Conservation (phyloP, 345 rosid species). For the Euphorbia lathyris region DNA sequence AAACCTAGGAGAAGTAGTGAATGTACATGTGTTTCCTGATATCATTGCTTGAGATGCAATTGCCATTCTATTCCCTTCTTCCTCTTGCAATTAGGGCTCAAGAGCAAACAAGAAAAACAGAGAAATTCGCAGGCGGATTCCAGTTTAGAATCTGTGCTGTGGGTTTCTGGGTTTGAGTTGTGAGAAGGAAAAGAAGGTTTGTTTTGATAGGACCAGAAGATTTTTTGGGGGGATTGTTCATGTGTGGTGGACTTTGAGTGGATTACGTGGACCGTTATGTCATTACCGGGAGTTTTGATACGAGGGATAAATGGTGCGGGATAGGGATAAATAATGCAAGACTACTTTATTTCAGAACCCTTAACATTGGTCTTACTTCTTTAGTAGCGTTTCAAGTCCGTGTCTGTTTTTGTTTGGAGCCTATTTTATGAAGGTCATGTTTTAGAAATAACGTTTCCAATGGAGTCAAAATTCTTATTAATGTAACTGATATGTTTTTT, state of each 20-base stretch:
- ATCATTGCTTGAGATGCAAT: constrained; percentile 59
- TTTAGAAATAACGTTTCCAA: too few species aligned
- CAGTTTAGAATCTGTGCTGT: background rate
- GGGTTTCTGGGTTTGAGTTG: background rate
- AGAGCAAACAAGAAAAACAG: background rate
- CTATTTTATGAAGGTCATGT: too few species aligned
- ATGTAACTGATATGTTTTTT: too few species aligned
- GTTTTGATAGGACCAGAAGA: background rate
- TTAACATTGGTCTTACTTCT: too few species aligned
- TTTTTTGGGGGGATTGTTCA: constrained; percentile 1
- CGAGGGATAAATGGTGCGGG: too few species aligned
- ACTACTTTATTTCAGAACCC: too few species aligned
- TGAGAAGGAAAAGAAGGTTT: background rate
- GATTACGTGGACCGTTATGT: background rate
- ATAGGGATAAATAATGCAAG: too few species aligned
- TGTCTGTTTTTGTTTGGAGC: too few species aligned
- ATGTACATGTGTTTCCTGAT: constrained; percentile 49
- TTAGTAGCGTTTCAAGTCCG: too few species aligned
- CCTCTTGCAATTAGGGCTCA: background rate
- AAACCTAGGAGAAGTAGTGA: constrained; percentile 50
- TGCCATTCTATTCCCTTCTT: background rate
- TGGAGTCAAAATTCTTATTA: too few species aligned
- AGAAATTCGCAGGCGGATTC: too few species aligned
- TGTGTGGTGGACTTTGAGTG: constrained; percentile 19
- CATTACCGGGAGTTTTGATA: too few species aligned